Evolutionary conservation across 1,284 basidiomycete species (phyloP), one percentile per base, ranked within the genome.

Genomic region (Rhodotorula glutinis): DNA sequence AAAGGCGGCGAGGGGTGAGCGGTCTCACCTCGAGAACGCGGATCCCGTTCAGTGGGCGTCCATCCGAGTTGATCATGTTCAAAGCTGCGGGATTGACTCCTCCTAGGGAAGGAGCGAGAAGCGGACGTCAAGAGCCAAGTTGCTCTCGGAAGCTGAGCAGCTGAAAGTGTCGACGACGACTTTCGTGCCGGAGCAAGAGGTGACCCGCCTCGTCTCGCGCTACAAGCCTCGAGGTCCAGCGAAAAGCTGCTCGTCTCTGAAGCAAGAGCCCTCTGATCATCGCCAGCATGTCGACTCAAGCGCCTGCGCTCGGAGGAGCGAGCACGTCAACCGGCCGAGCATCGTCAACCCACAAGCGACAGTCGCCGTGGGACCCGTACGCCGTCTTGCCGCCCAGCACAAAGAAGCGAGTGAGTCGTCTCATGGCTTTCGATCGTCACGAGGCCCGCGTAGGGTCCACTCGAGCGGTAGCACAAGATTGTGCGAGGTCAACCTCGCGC

Each of bases 341-440:
- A 51, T n/a, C 64, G 27, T 38, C 33, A 11, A 25, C 63, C 41
- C 46, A 27, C n/a, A 25, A 43, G 56, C 54, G 58, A 0, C 25
- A 30, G 16, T 68, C 66, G 11, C 40, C 69, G 2, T 71, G 69
- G 69, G 66, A 71, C 33, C 69, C 69, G 4, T 71, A 71, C 61
- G 61, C 63, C 4, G 61, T 62, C 3, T 29, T 71, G 29, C 63
- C 69, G 40, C 63, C 66, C 0, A 57, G 61, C 4, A 56, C 55
- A 11, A 67, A 60, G 44, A 56, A 63, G 40, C 63, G 65, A 55
- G 69, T 68, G 25, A 51, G 69, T 47, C 38, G 1, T 25, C 13
- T 27, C 25, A 4, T 11, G 11, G 10, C 25, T 14, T 17, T 23
- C 25, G 16, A 27, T 17, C 25, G 49, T 7, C 8, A 25, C 11